These are phyloP conservation scores for Spathaspora sp. DNA, from an alignment of 1,139 yeast species.

Conservation along the genomic window DNA sequence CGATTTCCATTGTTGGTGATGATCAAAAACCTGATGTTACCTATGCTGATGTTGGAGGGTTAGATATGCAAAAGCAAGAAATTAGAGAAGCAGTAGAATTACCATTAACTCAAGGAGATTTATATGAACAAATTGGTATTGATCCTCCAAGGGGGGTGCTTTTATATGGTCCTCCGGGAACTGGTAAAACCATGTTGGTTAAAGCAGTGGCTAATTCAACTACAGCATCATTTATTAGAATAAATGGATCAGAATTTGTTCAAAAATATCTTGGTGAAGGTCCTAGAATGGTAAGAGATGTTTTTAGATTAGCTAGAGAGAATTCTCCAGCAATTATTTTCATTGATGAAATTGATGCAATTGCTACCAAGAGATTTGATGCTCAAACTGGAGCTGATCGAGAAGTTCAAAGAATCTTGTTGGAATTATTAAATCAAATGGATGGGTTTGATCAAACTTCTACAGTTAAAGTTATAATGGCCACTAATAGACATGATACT, in stretches of 20 bases:
- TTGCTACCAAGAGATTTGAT: conserved; percentile 98
- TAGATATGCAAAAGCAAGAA: conserved; percentile 99
- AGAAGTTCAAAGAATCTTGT: conserved; percentile 96
- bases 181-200: conserved; percentile 98
- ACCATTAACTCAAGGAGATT: conserved; percentile 93
- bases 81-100: conserved; percentile 97
- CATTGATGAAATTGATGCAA: conserved; percentile 98
- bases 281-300: conserved; percentile 99
- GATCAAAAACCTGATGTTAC: conserved; percentile 91
- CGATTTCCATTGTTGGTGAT: conserved; percentile 91
- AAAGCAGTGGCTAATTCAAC: conserved; percentile 98
- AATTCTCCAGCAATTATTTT: conserved; percentile 95
- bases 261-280: conserved; percentile 99
- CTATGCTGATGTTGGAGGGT: conserved; percentile 95
- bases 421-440: conserved; percentile 96
- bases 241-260: conserved; percentile 96
- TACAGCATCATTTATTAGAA: conserved; percentile 93
- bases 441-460: conserved; percentile 98
- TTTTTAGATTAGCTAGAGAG: conserved; percentile 94
- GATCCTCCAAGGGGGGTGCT: conserved; percentile 98
- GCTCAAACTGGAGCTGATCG: conserved; percentile 99
- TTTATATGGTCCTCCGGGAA: conserved; percentile 98
- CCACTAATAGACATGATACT: conserved; percentile 97
- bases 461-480: conserved; percentile 97
- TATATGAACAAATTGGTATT: conserved; percentile 96